Evolutionary conservation across 768 basidiomycete genomes (phyloP).

Genomic region (Calocera cornea): DNA sequence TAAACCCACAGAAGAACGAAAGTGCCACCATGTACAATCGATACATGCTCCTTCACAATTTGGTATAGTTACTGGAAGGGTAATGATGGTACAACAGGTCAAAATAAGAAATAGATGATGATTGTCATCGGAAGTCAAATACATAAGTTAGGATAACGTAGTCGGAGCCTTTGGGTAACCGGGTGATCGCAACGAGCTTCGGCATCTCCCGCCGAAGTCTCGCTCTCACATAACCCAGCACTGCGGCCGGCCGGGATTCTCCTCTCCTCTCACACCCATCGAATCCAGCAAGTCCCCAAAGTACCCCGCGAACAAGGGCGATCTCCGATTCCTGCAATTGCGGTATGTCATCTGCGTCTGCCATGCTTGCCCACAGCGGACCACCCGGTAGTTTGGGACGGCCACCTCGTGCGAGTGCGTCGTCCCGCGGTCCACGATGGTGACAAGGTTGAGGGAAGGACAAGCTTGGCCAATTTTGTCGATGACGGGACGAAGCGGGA

Average conservation of each 20-base stretch:
- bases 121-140: no score
- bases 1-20: no score
- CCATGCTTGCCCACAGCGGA: background rate
- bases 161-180: no score
- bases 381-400: background rate
- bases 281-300: background rate
- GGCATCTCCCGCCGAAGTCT: no score
- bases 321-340: background rate
- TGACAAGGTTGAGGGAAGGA: background rate
- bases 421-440: background rate
- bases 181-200: no score
- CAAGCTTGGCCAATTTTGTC: background rate
- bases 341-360: background rate
- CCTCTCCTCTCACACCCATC: background rate
- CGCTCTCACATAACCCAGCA: background rate
- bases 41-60: no score
- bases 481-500: background rate
- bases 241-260: slow-evolving; percentile 13
- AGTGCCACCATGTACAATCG: no score
- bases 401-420: background rate
- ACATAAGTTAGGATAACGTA: no score
- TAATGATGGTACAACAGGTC: no score
- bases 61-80: no score
- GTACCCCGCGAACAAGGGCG: background rate
- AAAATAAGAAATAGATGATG: no score